Base-by-base conservation (phyloP, 1,139 yeast species). In the Geotrichum europaeum region DNA sequence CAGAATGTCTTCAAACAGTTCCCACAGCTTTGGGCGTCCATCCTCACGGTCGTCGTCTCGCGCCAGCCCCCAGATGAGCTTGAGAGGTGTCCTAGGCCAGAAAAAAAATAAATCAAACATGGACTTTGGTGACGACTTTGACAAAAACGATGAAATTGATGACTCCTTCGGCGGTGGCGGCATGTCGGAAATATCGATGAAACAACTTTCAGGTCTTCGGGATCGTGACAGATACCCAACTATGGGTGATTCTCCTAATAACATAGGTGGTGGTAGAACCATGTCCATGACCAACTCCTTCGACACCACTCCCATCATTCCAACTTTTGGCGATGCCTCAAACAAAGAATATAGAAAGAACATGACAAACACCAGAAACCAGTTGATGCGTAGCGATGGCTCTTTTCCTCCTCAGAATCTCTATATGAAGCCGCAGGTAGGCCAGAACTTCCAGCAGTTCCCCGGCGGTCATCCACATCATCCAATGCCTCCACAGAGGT, bases 251-350 rank as follows among this genome's bases (percentile, higher is more conserved):
- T 36, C 49, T 25, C 34, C 51, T 9, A 34, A 18, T 7, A 45
- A 25, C 1, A 24, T 25, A 28, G 18, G 30, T 30, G 68, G 67
- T 24, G 68, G 68, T 6, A 63, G 76, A n/a, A 66, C 76, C 49
- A 70, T 72, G 74, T 68, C 73, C 6, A 68, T 73, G 57, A 66
- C 71, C 25, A 63, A 67, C 51, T 67, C 68, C 10, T 71, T 67
- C 55, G 76, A 74, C 61, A 70, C 77, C 1, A 68, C 76, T n/a
- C 77, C 77, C 15, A 65, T 74, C 54, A 73, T 74, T 49, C 77
- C 77, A 30, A 72, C 71, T 34, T 63, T 74, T n/a, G 57, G 65
- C 13, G 65, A 63, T n/a, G 53, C 62, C 24, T 60, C 62, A 1
- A 66, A 61, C 55, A 52, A 67, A 53, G 64, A 70, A 59, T 74